These are phyloP conservation scores for Ganoderma leucocontextum DNA, from an alignment of 1,284 basidiomycete species.

Conservation along the genomic window DNA sequence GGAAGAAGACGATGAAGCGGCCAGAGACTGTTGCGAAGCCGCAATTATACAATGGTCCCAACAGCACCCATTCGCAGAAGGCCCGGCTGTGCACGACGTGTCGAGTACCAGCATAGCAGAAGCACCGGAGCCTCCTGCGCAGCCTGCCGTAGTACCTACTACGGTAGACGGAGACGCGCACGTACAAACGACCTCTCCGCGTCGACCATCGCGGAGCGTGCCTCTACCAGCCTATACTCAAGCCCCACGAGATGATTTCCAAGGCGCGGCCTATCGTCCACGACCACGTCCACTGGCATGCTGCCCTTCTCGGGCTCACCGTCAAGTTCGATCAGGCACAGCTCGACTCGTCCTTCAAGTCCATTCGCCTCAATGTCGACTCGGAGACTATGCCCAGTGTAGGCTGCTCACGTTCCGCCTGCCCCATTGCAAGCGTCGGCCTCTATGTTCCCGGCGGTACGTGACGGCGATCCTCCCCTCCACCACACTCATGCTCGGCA, in stretches of 20 bases:
- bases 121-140: background rate
- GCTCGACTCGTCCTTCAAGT: no score
- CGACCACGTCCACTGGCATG: no score
- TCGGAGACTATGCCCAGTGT: constrained; percentile 97
- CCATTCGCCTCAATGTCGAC: constrained; percentile 61
- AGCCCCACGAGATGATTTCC: no score
- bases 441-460: constrained; percentile 95
- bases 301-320: no score
- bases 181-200: background rate
- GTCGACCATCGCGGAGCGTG: background rate
- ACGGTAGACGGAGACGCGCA: background rate
- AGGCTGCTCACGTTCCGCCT: constrained; percentile 91
- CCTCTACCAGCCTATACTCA: background rate
- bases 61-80: background rate
- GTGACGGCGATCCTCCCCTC: constrained; percentile 92
- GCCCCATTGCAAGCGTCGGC: constrained; percentile 94
- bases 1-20: background rate
- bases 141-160: background rate
- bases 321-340: no score
- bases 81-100: background rate
- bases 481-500: constrained; percentile 97
- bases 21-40: background rate
- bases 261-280: no score
- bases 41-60: background rate
- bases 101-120: background rate